Base-by-base conservation (phyloP, 2,329 filamentous ascomycete genomes). In the Tolypocladium paradoxum region DNA sequence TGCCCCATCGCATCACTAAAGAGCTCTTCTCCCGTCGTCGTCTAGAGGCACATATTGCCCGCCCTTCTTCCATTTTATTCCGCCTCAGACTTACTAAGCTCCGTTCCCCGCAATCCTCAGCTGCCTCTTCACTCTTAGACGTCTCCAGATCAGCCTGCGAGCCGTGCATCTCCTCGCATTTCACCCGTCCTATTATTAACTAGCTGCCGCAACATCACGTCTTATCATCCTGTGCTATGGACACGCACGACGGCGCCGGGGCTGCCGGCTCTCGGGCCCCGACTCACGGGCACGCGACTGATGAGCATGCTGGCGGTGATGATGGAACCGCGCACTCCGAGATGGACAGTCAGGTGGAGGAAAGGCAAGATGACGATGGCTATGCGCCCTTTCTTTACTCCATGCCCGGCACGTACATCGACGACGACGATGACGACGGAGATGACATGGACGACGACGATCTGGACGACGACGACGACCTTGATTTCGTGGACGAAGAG, bases 401-500 rank as follows among this genome's bases (percentile, higher is more conserved):
- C 3, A 55, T 55, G 50, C 50, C 53, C 16, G 53, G 53, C 14
- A 16, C 49, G 5, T 54, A 43, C 36, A 46, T 54, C n/a, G 53
- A 56, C n/a, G 56, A 60, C 18, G 58, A 56, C 18, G 56, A 58
- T 0, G 56, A 62, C 24, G 55, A 56, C n/a, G 59, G 57, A 0
- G 60, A 62, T 1, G 56, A 63, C 4, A 60, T 60, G 11, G 58
- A 59, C 11, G 62, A 58, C 2, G 61, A 59, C 0, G 54, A 63
- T 18, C 59, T 60, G 4, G 57, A 60, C 12, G 60, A 61, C 9
- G 50, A 53, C 18, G 55, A 60, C 12, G 56, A 59, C n/a, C n/a
- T n/a, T 1, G 55, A 59, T n/a, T 54, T 56, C 27, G 43, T 33
- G 16, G 52, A 51, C 20, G 40, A 38, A 16, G 43, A 34, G 9